Conservation (phyloP, 1,284 basidiomycete genomes). For the Cutaneotrichosporon spelunceum region DNA sequence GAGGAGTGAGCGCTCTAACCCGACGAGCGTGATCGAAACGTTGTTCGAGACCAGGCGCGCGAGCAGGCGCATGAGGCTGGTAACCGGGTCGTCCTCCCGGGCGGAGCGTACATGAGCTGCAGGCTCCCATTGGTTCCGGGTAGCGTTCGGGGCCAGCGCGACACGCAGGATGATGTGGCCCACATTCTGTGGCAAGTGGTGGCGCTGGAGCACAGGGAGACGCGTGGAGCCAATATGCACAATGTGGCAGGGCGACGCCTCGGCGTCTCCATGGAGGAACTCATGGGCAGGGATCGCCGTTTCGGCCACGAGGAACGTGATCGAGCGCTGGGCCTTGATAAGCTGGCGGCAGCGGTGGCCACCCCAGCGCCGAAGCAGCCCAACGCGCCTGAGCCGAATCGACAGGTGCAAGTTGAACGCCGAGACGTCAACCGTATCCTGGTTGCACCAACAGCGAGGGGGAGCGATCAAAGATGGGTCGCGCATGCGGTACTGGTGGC, state of each 20-base stretch:
- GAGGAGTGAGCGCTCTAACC: background rate
- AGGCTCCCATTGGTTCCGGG: too few relatives aligned
- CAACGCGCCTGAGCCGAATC: background rate
- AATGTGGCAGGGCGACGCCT: background rate
- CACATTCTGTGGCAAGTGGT: background rate
- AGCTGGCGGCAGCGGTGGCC: background rate
- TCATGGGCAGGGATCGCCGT: background rate
- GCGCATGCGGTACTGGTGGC: background rate
- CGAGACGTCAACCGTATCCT: background rate
- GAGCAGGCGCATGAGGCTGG: background rate
- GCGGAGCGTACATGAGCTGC: background rate
- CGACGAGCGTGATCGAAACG: background rate
- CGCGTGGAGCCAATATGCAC: background rate
- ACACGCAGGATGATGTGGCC: background rate
- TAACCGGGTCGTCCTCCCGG: background rate
- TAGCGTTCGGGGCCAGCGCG: background rate
- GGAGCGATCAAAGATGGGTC: background rate
- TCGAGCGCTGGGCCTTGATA: background rate
- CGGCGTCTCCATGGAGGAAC: background rate
- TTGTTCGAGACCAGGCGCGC: background rate
- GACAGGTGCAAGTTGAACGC: background rate
- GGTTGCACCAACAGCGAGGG: background rate
- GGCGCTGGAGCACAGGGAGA: background rate
- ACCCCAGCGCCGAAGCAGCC: background rate
- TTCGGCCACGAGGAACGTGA: background rate